These are phyloP conservation scores for Spergularia azorica DNA, from an alignment of 179 eudicot genomes.

Conservation along the genomic window DNA sequence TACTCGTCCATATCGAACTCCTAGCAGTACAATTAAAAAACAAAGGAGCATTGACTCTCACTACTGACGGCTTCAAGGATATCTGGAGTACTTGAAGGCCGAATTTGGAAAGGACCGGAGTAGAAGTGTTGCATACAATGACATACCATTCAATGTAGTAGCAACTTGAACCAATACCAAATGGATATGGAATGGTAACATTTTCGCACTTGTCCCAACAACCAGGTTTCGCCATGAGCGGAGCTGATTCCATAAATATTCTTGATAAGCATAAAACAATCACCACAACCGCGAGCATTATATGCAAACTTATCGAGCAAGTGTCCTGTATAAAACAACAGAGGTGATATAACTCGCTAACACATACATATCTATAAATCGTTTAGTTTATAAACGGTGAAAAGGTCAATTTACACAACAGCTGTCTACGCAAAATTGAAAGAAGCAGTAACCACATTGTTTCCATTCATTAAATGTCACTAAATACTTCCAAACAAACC, in stretches of 20 bases:
- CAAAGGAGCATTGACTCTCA: slow-evolving; percentile 13
- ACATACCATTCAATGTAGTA: slow-evolving; percentile 6
- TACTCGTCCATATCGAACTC: slow-evolving; percentile 7
- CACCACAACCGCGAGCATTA: not conserved
- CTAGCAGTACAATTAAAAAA: slow-evolving; percentile 6
- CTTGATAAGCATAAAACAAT: not conserved
- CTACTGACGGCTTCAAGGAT: not conserved
- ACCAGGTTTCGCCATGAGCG: slow-evolving; percentile 25
- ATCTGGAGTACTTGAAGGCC: slow-evolving; percentile 18
- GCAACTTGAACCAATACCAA: slow-evolving; percentile 31
- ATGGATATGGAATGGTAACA: slow-evolving; percentile 37
- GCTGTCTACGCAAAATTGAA: not conserved
- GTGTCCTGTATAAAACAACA: not conserved
- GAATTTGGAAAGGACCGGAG: slow-evolving; percentile 10
- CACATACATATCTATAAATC: too few relatives aligned
- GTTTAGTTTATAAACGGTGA: too few relatives aligned
- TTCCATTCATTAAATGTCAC: not conserved
- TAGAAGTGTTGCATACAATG: slow-evolving; percentile 26
- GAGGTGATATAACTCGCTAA: not conserved
- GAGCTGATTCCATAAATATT: not conserved
- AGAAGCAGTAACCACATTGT: not conserved
- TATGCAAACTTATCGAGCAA: not conserved
- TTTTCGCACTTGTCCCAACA: slow-evolving; percentile 33
- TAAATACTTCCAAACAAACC: not conserved
- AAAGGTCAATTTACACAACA: too few relatives aligned